A percentile compares a stretch with the other conserved stretches of the same genome.
phyloP scores from a whole-genome alignment of 2,329 filamentous ascomycete species.

The Exophiala calicioides region DNA sequence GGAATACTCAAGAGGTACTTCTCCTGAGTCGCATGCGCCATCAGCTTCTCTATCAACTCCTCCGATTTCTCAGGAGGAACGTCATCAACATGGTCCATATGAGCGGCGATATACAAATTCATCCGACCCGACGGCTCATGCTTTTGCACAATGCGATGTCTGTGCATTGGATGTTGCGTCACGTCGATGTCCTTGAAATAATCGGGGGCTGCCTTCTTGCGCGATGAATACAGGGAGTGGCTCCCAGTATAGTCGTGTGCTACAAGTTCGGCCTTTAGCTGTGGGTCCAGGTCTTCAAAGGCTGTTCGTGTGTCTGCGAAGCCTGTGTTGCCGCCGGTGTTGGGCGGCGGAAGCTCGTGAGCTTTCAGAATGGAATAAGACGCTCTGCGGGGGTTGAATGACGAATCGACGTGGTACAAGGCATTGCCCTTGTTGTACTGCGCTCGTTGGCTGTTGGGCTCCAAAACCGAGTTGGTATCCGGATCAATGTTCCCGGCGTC shows the following conservation, averaged over 20 bases:
- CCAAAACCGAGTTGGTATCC: constrained; percentile 46
- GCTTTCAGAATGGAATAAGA: constrained; percentile 56
- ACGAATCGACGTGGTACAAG: constrained; percentile 58
- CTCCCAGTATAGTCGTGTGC: constrained; percentile 48
- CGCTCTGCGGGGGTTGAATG: constrained; percentile 57
- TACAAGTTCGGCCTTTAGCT: constrained; percentile 41
- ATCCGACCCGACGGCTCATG: constrained; percentile 55
- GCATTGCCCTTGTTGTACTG: constrained; percentile 45
- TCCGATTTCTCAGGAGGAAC: constrained; percentile 38
- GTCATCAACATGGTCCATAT: constrained; percentile 56
- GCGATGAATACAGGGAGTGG: constrained; percentile 55
- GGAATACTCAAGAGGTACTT: constrained; percentile 50
- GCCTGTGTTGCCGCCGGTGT: constrained; percentile 54
- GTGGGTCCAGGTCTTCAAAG: constrained; percentile 48
- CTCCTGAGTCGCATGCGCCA: constrained; percentile 49
- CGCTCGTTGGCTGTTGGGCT: constrained; percentile 34
- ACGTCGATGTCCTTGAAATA: constrained; percentile 52
- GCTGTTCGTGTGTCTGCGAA: constrained; percentile 57
- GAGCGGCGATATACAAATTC: constrained; percentile 57
- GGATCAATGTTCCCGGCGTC: constrained; percentile 59
- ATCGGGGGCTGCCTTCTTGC: constrained; percentile 54
- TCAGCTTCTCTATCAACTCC: constrained; percentile 39
- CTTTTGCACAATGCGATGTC: constrained; percentile 53
- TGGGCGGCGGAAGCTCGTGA: constrained; percentile 50
- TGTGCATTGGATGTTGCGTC: constrained; percentile 39